Conservation (phyloP, 176 grass and related monocot species). For the Poa annua region DNA sequence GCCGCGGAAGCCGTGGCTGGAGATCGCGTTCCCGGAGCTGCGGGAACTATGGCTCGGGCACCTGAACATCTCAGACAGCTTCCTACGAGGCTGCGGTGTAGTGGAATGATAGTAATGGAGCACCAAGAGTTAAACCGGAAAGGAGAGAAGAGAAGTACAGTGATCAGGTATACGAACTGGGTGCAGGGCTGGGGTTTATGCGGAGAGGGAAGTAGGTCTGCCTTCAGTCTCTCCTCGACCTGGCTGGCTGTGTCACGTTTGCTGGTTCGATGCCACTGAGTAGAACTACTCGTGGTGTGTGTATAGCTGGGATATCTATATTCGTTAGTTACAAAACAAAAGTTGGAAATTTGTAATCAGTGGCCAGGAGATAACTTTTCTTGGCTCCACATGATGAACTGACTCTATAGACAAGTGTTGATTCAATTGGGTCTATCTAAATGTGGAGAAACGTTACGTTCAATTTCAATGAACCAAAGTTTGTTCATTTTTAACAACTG, state of each 20-base stretch:
- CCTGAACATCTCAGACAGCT: conserved; percentile 69
- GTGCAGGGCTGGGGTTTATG: conserved; percentile 49
- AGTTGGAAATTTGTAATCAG: background rate
- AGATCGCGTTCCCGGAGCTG: conserved; percentile 61
- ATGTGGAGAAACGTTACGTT: background rate
- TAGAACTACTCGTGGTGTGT: conserved; percentile 31
- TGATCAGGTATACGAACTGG: conserved; percentile 20
- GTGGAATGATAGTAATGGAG: conserved; percentile 37
- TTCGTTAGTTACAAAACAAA: background rate
- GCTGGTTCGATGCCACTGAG: background rate
- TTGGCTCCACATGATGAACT: conserved; percentile 5
- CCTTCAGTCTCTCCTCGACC: conserved; percentile 87
- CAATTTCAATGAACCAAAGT: background rate
- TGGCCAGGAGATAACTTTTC: background rate
- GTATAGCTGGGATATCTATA: conserved; percentile 10
- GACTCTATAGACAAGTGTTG: background rate
- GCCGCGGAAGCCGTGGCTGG: conserved; percentile 90
- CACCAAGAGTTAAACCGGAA: background rate
- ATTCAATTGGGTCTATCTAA: background rate
- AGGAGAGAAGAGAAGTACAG: background rate
- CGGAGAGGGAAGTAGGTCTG: conserved; percentile 94
- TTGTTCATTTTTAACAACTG: background rate
- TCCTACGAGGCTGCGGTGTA: conserved; percentile 70
- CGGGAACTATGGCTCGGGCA: conserved; percentile 70
- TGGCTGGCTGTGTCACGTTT: conserved; percentile 37